Base-by-base conservation (phyloP, 768 basidiomycete species). In the Megacollybia marginata region DNA sequence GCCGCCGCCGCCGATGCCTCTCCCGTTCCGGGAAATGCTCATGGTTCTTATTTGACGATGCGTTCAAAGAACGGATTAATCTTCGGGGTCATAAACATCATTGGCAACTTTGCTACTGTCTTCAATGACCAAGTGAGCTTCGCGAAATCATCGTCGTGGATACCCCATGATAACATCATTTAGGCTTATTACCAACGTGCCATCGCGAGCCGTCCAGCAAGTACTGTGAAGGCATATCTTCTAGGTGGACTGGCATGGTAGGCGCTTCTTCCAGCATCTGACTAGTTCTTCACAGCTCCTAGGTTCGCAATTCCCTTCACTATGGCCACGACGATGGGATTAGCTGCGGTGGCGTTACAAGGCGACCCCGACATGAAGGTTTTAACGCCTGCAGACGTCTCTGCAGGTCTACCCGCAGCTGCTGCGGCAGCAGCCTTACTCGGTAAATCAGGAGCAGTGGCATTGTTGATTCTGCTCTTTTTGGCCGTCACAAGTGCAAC, bases 171-270 rank as follows among this genome's bases (percentile, higher is more conserved):
- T 71, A 10, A 73, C 76, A 5, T 77, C 75, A 59, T 70, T 55
- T 83, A 88, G 59, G 85, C 88, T 1, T 97, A 95, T 65, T 95
- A 89, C 84, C 90, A 92, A 60, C 78, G 91, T 11, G 92, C 92
- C 1, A 92, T 96, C 59, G 93, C 94, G 1, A 86, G 83, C 52
- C 71, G 83, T 13, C 92, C 91, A 0, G 83, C 80, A 1, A 83
- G 77, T n/a, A 87, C 86, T 11, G 92, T 94, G 51, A 93, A 92
- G 64, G 93, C 88, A 0, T 97, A 92, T 68, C 70, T 94, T 4
- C 73, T 92, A 8, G 94, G 93, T 42, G 93, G 92, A 3, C 62
- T 93, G 8, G 86, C 90, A 1, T 96, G 94, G 93, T 81, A 52
- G 35, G 69, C 32, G 15, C 31, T 40, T 23, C 46, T 43, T 18